Evolutionary conservation across 345 rosid species (phyloP), one percentile per base, ranked within the genome.

Genomic region (Cochlearia excelsa): DNA sequence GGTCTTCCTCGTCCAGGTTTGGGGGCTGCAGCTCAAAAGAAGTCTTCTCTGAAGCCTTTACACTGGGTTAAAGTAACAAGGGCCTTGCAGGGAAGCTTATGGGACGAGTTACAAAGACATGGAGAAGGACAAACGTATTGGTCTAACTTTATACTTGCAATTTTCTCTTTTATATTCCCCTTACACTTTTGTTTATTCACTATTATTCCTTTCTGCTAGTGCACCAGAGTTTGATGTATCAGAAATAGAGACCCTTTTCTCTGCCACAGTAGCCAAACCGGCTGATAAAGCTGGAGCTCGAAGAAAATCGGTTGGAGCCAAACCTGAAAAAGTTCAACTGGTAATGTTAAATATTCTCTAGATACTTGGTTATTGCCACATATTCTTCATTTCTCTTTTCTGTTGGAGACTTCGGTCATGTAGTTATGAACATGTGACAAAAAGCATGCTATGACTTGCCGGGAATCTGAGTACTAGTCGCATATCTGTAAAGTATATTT

Each of bases 61-160:
- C 99, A 90, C 52, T 94, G 97, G 99, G 87, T 95, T 74, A 94
- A 94, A 78, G 95, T 90, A 70, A 80, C 99, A 73, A 83, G 97
- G 80, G 95, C 88, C 63, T 61, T 94, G 56, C 96, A 90, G 76
- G 99, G 99, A 81, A 94, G 96, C 78, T 87, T 94, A 66, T 94
- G 97, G 99, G 96, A 94, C 9, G 97, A 94, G 77, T 61, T 94
- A 72, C 99, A 94, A 72, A 90, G 80, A 74, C 83, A 81, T 48
- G 95, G 94, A 63, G 99, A 85, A 59, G 74, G 84, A 50, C 99
- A 87, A 74, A 85, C 57, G 97, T 90, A 83, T 35, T 35, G 54
- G 51, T 51, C 66, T 74, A 66, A 64, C 57, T 64, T 46, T 45
- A 34, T 68, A n/a, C 57, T 67, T 57, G 39, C 61, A 54, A 46